Percentiles rank a stretch among this genome's conserved stretches.
phyloP scores from a whole-genome alignment of 768 basidiomycete genomes.

The Lepiota subincarnata region DNA sequence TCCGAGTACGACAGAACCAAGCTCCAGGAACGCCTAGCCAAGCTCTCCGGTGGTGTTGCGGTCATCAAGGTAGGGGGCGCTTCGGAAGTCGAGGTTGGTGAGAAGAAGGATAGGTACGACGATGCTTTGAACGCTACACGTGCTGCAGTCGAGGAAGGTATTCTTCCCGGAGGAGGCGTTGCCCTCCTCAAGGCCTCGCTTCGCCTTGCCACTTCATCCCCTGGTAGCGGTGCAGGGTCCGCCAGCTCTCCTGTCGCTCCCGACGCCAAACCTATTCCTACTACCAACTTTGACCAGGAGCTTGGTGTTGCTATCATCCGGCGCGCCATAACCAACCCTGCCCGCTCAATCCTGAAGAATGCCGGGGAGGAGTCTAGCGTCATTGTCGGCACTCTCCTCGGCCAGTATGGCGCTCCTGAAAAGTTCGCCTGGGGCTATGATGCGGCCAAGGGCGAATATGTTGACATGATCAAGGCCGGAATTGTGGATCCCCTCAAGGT shows the following conservation, averaged over 20 bases:
- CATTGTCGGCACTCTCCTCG: conserved; percentile 82
- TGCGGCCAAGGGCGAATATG: conserved; percentile 86
- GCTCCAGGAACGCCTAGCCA: conserved; percentile 95
- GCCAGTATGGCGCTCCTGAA: conserved; percentile 64
- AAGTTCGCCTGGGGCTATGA: conserved; percentile 89
- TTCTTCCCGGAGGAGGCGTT: conserved; percentile 94
- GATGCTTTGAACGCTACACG: conserved; percentile 97
- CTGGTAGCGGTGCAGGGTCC: conserved; percentile 42
- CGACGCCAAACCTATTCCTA: conserved; percentile 65
- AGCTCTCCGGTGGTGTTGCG: conserved; percentile 93
- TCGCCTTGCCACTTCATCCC: conserved; percentile 56
- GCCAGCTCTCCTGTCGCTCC: conserved; percentile 45
- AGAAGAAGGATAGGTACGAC: conserved; percentile 99
- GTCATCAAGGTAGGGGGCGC: conserved; percentile 97
- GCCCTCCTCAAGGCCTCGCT: conserved; percentile 86
- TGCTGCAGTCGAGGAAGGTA: conserved; percentile 97
- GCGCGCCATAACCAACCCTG: conserved; percentile 77
- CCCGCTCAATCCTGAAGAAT: conserved; percentile 86
- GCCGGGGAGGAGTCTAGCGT: conserved; percentile 94
- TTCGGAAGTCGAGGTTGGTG: conserved; percentile 93
- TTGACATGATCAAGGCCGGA: conserved; percentile 91
- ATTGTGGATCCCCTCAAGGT: conserved; percentile 98
- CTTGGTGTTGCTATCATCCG: conserved; percentile 93
- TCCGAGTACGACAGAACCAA: conserved; percentile 93
- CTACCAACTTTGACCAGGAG: conserved; percentile 94